These are phyloP conservation scores for Wickerhamiella azyma DNA, from an alignment of 805 yeast species.

Conservation along the genomic window DNA sequence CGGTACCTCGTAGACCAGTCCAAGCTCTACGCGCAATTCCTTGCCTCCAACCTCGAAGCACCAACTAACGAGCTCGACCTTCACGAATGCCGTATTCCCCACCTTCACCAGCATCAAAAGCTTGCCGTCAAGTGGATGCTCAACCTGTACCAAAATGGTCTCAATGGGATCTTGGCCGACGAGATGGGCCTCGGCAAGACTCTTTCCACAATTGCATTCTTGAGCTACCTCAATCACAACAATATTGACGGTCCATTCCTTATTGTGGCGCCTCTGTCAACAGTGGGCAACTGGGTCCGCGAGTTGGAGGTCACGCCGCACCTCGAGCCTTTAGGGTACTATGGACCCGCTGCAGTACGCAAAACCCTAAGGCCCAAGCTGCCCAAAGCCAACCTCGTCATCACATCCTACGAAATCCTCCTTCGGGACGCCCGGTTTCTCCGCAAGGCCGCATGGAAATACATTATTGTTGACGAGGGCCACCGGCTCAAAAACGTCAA, in stretches of 20 bases:
- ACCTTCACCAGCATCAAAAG: constrained; percentile 68
- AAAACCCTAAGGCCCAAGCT: constrained; percentile 27
- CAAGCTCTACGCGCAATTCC: constrained; percentile 73
- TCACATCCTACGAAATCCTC: constrained; percentile 74
- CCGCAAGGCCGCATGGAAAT: constrained; percentile 53
- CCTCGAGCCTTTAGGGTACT: constrained; percentile 43
- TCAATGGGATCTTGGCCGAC: constrained; percentile 91
- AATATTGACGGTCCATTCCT: constrained; percentile 77
- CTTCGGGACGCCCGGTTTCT: constrained; percentile 52
- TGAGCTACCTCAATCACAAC: constrained; percentile 64
- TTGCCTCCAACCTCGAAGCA: constrained; percentile 52
- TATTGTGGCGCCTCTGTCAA: constrained; percentile 87
- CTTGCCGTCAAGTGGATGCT: constrained; percentile 87
- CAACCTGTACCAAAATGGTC: constrained; percentile 80
- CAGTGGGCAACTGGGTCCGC: constrained; percentile 69
- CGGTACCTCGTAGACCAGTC: constrained; percentile 73
- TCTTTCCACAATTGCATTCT: constrained; percentile 67
- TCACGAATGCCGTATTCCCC: constrained; percentile 40
- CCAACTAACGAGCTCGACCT: constrained; percentile 13
- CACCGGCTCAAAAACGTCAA: constrained; percentile 80
- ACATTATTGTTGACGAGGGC: constrained; percentile 87
- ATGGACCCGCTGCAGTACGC: constrained; percentile 51
- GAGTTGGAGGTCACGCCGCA: constrained; percentile 63
- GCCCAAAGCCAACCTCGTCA: constrained; percentile 36
- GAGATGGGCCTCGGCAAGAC: constrained; percentile 98